phyloP scores from a whole-genome alignment of 2,329 filamentous ascomycete species.

The Trichoderma sp. region DNA sequence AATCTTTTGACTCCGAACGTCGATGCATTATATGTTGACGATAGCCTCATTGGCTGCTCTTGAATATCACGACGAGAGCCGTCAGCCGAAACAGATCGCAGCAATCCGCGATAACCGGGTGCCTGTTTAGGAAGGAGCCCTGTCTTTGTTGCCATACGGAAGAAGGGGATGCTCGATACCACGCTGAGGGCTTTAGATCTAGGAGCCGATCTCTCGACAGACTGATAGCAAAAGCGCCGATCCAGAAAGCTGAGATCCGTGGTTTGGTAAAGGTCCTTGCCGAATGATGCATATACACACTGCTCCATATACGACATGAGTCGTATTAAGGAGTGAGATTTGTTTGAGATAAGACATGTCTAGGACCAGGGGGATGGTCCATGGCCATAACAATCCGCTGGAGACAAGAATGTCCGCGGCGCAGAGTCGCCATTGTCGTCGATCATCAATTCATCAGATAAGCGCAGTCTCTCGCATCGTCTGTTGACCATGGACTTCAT shows the following conservation, averaged over 20 bases:
- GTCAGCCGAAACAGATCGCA: neutral
- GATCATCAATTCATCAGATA: neutral
- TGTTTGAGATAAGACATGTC: constrained; percentile 31
- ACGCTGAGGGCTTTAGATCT: constrained; percentile 11
- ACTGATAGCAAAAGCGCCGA: constrained; percentile 26
- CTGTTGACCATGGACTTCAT: neutral
- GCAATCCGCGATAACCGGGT: neutral
- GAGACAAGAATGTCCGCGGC: neutral
- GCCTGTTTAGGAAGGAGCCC: neutral
- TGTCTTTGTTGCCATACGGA: constrained; percentile 29
- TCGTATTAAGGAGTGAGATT: constrained; percentile 22
- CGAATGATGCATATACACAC: neutral
- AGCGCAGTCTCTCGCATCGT: neutral
- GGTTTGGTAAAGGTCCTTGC: neutral
- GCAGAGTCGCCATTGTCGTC: neutral
- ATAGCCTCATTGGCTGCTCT: neutral
- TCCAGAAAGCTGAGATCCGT: constrained; percentile 27
- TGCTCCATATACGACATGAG: too few species aligned
- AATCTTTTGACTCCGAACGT: constrained; percentile 5
- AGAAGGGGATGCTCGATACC: constrained; percentile 33
- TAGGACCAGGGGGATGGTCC: constrained; percentile 19
- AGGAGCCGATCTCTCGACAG: constrained; percentile 6
- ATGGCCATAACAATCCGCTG: neutral
- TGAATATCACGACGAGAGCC: neutral
- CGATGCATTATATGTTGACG: neutral